Conservation (phyloP, 139 green algal genomes). For the Mesotaenium endlicherianum region DNA sequence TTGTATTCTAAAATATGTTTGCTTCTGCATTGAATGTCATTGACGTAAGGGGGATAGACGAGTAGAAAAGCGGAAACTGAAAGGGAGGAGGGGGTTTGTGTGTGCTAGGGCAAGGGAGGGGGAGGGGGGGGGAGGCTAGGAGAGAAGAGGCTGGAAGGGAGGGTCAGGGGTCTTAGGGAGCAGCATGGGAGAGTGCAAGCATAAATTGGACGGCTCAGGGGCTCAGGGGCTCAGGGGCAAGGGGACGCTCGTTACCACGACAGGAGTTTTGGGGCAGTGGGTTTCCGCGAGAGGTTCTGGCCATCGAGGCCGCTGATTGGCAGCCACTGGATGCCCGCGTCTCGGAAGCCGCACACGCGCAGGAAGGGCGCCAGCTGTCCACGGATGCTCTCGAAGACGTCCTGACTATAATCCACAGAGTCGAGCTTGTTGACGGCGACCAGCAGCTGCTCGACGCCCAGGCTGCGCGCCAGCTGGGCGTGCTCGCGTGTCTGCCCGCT, state of each 20-base stretch:
- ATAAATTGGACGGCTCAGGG: no score
- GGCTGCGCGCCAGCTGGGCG: constrained; percentile 80
- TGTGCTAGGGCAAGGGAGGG: not conserved
- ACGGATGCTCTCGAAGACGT: constrained; percentile 77
- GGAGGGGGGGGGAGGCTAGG: not conserved
- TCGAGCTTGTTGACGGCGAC: constrained; percentile 94
- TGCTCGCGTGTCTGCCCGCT: constrained; percentile 93
- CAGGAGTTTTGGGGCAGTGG: no score
- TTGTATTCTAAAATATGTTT: no score
- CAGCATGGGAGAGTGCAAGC: no score
- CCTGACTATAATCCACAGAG: constrained; percentile 75
- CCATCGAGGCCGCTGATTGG: constrained; percentile 68
- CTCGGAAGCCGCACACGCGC: constrained; percentile 73
- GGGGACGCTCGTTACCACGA: no score
- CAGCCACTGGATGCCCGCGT: constrained; percentile 74
- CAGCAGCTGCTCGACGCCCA: constrained; percentile 86
- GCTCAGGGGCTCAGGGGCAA: no score
- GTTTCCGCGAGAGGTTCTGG: constrained; percentile 92
- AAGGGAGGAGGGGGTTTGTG: no score
- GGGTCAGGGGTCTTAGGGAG: not conserved
- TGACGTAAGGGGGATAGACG: no score
- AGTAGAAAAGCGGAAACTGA: no score
- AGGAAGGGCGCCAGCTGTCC: constrained; percentile 78
- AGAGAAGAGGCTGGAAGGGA: not conserved
- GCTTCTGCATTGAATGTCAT: no score